Evolutionary conservation across 192 early-diverging fungal species (phyloP), one percentile per base, ranked within the genome.

Genomic region (Glomus cerebriforme): DNA sequence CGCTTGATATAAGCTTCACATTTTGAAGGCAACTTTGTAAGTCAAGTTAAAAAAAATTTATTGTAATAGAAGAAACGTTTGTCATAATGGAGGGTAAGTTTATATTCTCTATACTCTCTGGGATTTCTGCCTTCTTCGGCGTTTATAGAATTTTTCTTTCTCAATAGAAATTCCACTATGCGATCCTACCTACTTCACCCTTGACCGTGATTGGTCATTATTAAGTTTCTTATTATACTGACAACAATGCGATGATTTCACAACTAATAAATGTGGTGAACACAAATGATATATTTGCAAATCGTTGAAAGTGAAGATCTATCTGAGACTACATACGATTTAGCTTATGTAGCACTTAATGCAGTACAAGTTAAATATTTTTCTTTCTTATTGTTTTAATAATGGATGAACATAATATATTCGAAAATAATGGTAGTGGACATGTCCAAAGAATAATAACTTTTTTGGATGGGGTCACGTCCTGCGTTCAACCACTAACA

Each of bases 401-500:
- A 72, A 72, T 72, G 39, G 70, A 72, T n/a, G 22, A 60, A 60
- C 26, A 60, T 39, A 39, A 7, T 39, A 39, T 39, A 39, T 39
- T 39, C 37, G 37, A 39, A 39, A 39, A 22, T 59, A 26, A 24
- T 45, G 26, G 71, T 26, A 72, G 70, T 72, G 45, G 47, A 73
- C 31, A 31, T 43, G 47, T 73, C 71, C 27, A 26, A 73, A 73
- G 27, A 58, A 26, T 58, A 73, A 59, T 73, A 73, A 26, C 17
- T 27, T 73, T 32, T 73, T 73, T 31, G 39, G 70, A 72, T 72
- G 45, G 31, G 71, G 47, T 73, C 12, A 19, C 71, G 49, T 54
- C 47, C 71, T 73, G 71, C 71, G 47, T 73, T 73, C 71, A 73
- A 59, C 19, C 47, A 73, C 68, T 35, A 39, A 71, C 68, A 71